Conservation (phyloP, 1,139 yeast genomes). For the Scheffersomyces segobiensis region DNA sequence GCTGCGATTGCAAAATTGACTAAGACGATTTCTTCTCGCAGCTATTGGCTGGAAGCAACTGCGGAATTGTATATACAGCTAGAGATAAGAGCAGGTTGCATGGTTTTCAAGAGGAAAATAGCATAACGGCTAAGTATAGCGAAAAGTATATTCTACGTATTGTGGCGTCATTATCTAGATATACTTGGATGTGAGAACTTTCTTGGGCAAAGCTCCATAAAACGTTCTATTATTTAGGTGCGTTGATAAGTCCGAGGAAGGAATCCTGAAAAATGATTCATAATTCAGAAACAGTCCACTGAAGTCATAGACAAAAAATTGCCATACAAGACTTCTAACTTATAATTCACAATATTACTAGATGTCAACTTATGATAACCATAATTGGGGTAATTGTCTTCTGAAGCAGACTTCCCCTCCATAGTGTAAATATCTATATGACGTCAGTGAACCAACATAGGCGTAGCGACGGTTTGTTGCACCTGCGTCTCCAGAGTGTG, state of each 20-base stretch:
- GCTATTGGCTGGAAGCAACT: not conserved
- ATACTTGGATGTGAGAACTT: not conserved
- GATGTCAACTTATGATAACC: not conserved
- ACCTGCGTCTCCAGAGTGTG: not conserved
- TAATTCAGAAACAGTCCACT: not conserved
- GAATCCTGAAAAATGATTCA: not conserved
- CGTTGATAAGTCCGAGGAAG: not conserved
- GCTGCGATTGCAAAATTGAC: not conserved
- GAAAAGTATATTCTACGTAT: not conserved
- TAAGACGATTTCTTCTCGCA: not conserved
- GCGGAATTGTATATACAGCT: not conserved
- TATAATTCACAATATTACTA: not conserved
- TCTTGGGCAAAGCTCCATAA: not conserved
- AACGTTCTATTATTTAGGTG: not conserved
- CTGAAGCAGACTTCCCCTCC: not conserved
- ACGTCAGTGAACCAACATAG: not conserved
- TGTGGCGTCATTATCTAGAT: not conserved
- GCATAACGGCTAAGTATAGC: not conserved
- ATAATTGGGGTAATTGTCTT: too few relatives aligned
- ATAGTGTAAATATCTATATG: not conserved
- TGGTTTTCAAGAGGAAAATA: too few relatives aligned
- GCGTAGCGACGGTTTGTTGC: not conserved
- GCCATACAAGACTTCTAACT: not conserved
- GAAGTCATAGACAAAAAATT: not conserved
- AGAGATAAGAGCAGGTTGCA: not conserved